Percentiles rank a stretch among this genome's conserved stretches.
phyloP scores from a whole-genome alignment of 176 grass and related monocot genomes.

The Juncus effusus region DNA sequence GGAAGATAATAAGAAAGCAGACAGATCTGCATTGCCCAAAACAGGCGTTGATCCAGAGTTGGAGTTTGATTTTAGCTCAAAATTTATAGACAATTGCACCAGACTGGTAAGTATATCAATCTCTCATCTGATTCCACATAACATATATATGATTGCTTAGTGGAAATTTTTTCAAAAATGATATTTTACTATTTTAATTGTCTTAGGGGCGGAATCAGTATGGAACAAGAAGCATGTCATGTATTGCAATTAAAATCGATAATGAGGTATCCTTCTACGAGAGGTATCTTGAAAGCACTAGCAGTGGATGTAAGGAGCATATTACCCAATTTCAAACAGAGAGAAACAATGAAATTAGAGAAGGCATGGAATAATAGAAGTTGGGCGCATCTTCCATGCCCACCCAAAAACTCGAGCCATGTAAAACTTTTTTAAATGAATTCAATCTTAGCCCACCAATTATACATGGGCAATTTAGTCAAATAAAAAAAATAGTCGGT shows the following conservation, averaged over 20 bases:
- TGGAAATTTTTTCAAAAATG: too few relatives aligned
- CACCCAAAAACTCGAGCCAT: too few relatives aligned
- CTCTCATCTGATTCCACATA: too few relatives aligned
- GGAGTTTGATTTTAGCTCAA: constrained; percentile 65
- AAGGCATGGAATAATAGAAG: not conserved
- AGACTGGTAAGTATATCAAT: constrained; percentile 33
- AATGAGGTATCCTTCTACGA: constrained; percentile 59
- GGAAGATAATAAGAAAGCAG: constrained; percentile 51
- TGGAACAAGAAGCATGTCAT: constrained; percentile 81
- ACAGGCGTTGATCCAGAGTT: constrained; percentile 51
- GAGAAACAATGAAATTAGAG: constrained; percentile 23
- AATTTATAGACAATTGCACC: constrained; percentile 57
- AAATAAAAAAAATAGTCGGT: too few relatives aligned
- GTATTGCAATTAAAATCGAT: constrained; percentile 39
- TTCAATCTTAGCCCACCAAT: too few relatives aligned
- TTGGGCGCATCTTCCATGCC: too few relatives aligned
- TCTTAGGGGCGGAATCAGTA: constrained; percentile 42
- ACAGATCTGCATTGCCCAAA: constrained; percentile 39
- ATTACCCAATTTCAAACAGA: constrained; percentile 34
- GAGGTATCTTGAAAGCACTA: constrained; percentile 45
- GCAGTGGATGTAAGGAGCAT: constrained; percentile 53
- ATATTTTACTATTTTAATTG: not conserved
- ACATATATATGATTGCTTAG: too few relatives aligned
- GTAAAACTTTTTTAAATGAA: too few relatives aligned
- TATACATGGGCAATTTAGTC: too few relatives aligned